Base-by-base conservation (phyloP, 2,329 filamentous ascomycete species). In the Colletotrichum agaves region DNA sequence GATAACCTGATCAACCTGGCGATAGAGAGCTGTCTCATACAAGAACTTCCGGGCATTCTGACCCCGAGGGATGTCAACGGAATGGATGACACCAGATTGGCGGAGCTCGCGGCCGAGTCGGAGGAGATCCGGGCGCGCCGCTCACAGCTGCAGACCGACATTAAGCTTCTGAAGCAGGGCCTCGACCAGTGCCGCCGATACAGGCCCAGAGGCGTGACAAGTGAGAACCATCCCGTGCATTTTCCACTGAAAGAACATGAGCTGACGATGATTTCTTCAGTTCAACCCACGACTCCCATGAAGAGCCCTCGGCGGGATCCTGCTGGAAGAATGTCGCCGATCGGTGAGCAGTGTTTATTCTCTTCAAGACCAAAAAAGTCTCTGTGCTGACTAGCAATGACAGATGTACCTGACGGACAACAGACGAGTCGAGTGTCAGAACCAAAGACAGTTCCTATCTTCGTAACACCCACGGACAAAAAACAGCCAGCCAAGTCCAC, bases 1-100 rank as follows among this genome's bases (percentile, higher is more conserved):
- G 81, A 87, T 4, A 84, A 84, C 19, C 74, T 86, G 10, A 76
- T 81, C 17, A 83, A 79, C n/a, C 75, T 85, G 0, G 84, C 79
- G 0, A 75, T 84, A 0, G 84, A 87, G 70, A 82, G 81, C 35
- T 85, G 82, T 49, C 78, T 87, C 1, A 72, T 87, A 0, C 72
- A 63, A 0, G 77, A 81, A 2, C 64, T 86, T 0, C 76, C 79
- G 1, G 60, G 67, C 0, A 82, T 86, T 3, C 74, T 86, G 35
- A 82, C 78, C 0, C 75, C 80, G 1, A 74, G 73, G 1, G 72
- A 71, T 0, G 77, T 85, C 1, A 72, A 75, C 41, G 61, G 55
- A 1, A 78, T 84, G 76, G 67, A 71, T 2, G 74, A 81, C 2
- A 72, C 74, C 0, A 67, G 69, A 8, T 49, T 80, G 6, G 19